phyloP scores from a whole-genome alignment of 768 basidiomycete species.

The Russula virescens region DNA sequence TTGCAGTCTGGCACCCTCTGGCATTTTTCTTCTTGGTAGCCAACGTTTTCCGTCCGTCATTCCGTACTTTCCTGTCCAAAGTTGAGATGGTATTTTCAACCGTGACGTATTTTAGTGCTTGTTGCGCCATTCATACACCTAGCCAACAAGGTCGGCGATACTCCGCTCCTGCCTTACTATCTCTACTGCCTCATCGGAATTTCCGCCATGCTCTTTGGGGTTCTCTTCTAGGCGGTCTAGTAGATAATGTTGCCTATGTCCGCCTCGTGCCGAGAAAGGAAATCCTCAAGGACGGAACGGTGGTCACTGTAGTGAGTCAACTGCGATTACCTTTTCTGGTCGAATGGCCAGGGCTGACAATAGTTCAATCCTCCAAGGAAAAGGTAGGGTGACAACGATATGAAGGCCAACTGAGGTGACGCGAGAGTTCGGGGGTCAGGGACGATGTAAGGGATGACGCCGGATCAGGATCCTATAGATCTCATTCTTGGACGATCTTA shows the following conservation, averaged over 20 bases:
- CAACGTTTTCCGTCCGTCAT: constrained; percentile 43
- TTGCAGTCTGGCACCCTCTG: constrained; percentile 50
- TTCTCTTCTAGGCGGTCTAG: constrained; percentile 52
- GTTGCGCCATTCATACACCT: constrained; percentile 53
- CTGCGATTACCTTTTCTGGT: neutral
- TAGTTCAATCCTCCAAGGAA: constrained; percentile 12
- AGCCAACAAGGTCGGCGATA: constrained; percentile 51
- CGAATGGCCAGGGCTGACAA: neutral
- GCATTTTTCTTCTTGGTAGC: constrained; percentile 51
- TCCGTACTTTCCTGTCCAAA: neutral
- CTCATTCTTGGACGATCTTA: too few relatives aligned
- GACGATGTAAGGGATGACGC: too few relatives aligned
- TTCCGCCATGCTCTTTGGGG: constrained; percentile 40
- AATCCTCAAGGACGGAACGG: constrained; percentile 45
- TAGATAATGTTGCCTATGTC: constrained; percentile 43
- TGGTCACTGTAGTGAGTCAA: constrained; percentile 44
- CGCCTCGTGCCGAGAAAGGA: constrained; percentile 45
- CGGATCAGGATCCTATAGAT: too few relatives aligned
- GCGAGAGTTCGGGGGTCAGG: neutral
- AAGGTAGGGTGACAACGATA: constrained; percentile 2
- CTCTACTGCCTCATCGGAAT: constrained; percentile 54
- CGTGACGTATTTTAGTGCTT: constrained; percentile 35
- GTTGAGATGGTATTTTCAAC: neutral
- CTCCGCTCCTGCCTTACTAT: constrained; percentile 56
- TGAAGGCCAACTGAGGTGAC: neutral